These are phyloP conservation scores for Coniochaeta sp. DNA, from an alignment of 2,329 filamentous ascomycete genomes.

Conservation along the genomic window DNA sequence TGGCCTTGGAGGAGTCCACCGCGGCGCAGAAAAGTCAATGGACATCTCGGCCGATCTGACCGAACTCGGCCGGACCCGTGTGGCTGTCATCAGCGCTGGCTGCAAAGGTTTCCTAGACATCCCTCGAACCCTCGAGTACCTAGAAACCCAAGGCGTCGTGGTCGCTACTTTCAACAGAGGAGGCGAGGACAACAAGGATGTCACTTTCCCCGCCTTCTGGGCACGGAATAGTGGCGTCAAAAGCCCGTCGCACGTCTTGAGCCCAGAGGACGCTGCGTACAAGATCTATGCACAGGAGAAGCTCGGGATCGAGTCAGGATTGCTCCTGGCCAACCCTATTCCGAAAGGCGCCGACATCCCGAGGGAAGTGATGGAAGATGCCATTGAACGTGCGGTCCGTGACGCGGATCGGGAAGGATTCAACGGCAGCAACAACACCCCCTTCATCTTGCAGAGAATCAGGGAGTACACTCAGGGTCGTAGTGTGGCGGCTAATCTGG, in stretches of 20 bases:
- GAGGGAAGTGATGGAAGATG: conserved; percentile 59
- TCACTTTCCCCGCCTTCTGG: conserved; percentile 93
- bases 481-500: conserved; percentile 68
- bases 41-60: conserved; percentile 94
- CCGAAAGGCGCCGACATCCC: conserved; percentile 63
- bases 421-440: conserved; percentile 72
- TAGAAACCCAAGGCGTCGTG: conserved; percentile 66
- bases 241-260: conserved; percentile 68
- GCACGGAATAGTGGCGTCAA: conserved; percentile 75
- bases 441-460: conserved; percentile 73
- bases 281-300: conserved; percentile 74
- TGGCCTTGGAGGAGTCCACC: conserved; percentile 88
- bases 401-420: conserved; percentile 59
- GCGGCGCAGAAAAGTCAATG: conserved; percentile 77
- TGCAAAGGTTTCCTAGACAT: conserved; percentile 97
- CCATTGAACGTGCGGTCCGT: conserved; percentile 60
- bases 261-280: conserved; percentile 78
- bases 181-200: conserved; percentile 43
- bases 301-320: conserved; percentile 66
- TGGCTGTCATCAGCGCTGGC: conserved; percentile 82
- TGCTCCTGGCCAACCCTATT: conserved; percentile 86
- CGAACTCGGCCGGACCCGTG: conserved; percentile 80
- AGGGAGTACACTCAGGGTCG: conserved; percentile 66
- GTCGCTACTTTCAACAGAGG: conserved; percentile 89
- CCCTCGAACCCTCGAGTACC: conserved; percentile 72